These are phyloP conservation scores for Candida suzukii DNA, from an alignment of 805 yeast species.

Conservation along the genomic window DNA sequence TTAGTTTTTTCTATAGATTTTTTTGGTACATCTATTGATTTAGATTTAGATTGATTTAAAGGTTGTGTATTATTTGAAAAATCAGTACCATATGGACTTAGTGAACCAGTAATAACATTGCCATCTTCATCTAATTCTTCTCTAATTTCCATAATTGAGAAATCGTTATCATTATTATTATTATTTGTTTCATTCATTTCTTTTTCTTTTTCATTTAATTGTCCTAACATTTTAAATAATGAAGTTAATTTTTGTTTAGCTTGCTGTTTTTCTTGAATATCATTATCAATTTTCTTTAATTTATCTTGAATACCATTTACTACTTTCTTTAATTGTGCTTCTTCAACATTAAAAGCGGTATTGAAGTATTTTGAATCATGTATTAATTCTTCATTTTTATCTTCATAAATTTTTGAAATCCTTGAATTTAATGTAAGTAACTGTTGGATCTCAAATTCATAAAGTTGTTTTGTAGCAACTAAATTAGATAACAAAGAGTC, in stretches of 20 bases:
- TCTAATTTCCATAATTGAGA: constrained; percentile 74
- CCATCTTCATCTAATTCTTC: constrained; percentile 86
- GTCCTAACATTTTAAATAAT: constrained; percentile 17
- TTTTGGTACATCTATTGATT: too few relatives aligned
- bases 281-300: constrained; percentile 19
- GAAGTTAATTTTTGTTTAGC: constrained; percentile 20
- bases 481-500: constrained; percentile 20
- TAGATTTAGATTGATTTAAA: too few relatives aligned
- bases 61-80: too few relatives aligned
- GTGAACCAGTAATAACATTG: constrained; percentile 43
- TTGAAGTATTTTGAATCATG: background rate
- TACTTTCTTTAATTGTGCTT: constrained; percentile 6
- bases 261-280: constrained; percentile 28
- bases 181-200: constrained; percentile 22
- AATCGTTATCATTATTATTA: constrained; percentile 31
- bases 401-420: constrained; percentile 9
- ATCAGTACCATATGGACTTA: constrained; percentile 34
- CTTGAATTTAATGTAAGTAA: constrained; percentile 9
- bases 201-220: constrained; percentile 1
- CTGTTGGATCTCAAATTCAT: constrained; percentile 18
- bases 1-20: too few relatives aligned
- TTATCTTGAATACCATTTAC: constrained; percentile 6
- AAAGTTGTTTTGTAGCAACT: constrained; percentile 17
- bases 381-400: constrained; percentile 3
- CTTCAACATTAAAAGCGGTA: constrained; percentile 14